phyloP scores from a whole-genome alignment of 805 yeast species.

The Lipomyces kockii region DNA sequence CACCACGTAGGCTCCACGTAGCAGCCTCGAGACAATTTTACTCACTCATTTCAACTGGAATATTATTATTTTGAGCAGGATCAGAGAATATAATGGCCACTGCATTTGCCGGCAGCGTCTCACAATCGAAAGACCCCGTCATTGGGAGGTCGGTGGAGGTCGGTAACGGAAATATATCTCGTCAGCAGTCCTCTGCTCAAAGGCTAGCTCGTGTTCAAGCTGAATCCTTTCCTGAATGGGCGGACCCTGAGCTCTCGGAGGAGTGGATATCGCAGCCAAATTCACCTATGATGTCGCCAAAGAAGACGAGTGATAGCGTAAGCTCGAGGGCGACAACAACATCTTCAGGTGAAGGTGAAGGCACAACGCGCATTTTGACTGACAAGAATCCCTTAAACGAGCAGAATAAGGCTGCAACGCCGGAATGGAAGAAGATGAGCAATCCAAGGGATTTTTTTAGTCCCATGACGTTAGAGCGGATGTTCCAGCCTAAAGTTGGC shows the following conservation, averaged over 20 bases:
- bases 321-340: conserved; percentile 13
- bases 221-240: conserved; percentile 32
- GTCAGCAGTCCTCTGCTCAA: neutral
- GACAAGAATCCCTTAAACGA: neutral
- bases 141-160: neutral
- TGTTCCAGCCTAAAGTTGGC: conserved; percentile 22
- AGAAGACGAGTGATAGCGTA: conserved; percentile 2
- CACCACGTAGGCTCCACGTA: neutral
- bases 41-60: neutral
- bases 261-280: conserved; percentile 35
- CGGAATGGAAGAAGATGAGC: conserved; percentile 29
- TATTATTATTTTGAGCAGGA: neutral
- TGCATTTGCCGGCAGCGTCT: neutral
- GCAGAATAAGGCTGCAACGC: conserved; percentile 13
- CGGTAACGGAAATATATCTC: neutral
- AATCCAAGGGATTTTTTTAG: conserved; percentile 31
- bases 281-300: conserved; percentile 19
- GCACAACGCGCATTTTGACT: conserved; percentile 30
- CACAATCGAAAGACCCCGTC: neutral
- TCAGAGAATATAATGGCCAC: neutral
- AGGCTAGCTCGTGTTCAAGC: neutral
- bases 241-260: conserved; percentile 34
- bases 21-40: neutral
- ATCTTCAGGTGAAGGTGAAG: conserved; percentile 12
- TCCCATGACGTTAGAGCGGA: conserved; percentile 34